A percentile compares a stretch with the other conserved stretches of the same genome.
phyloP scores from a whole-genome alignment of 371 early-diverging fungal species.

The Zychaea mexicana region DNA sequence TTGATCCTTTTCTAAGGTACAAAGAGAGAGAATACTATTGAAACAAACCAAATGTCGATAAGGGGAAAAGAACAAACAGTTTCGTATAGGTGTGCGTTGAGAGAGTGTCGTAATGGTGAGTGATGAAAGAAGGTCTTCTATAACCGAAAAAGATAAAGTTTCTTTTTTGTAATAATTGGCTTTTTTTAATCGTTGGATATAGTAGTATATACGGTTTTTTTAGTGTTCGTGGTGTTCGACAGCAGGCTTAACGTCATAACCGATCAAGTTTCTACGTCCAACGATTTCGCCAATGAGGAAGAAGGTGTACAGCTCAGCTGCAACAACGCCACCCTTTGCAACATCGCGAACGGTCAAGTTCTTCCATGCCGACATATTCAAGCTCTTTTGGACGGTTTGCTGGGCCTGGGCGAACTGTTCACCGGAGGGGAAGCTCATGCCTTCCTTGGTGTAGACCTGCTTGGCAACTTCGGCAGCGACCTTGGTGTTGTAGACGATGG shows the following conservation, averaged over 20 bases:
- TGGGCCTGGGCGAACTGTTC: conserved; percentile 62
- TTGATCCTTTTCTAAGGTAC: neutral
- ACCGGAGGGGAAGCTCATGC: conserved; percentile 66
- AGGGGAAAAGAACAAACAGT: neutral
- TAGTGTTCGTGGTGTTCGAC: conserved; percentile 31
- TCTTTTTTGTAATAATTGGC: neutral
- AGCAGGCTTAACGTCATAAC: conserved; percentile 65
- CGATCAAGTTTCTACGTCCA: conserved; percentile 74
- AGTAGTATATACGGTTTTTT: neutral
- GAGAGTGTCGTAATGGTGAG: neutral
- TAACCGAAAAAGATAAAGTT: neutral
- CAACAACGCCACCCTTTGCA: conserved; percentile 60
- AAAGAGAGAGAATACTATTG: neutral
- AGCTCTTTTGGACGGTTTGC: conserved; percentile 46
- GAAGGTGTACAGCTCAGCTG: conserved; percentile 70
- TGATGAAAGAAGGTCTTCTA: neutral
- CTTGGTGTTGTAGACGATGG: conserved; percentile 62
- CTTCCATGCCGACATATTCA: conserved; percentile 55
- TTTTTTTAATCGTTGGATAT: neutral
- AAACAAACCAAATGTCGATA: neutral
- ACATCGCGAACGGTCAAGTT: conserved; percentile 47
- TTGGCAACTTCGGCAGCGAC: conserved; percentile 71
- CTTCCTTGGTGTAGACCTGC: conserved; percentile 72
- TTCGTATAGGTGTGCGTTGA: neutral
- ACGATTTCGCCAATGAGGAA: conserved; percentile 76